Evolutionary conservation across 2,329 filamentous ascomycete species (phyloP), one percentile per base, ranked within the genome.

Genomic region (Hymenotorrendiella dingleyae): DNA sequence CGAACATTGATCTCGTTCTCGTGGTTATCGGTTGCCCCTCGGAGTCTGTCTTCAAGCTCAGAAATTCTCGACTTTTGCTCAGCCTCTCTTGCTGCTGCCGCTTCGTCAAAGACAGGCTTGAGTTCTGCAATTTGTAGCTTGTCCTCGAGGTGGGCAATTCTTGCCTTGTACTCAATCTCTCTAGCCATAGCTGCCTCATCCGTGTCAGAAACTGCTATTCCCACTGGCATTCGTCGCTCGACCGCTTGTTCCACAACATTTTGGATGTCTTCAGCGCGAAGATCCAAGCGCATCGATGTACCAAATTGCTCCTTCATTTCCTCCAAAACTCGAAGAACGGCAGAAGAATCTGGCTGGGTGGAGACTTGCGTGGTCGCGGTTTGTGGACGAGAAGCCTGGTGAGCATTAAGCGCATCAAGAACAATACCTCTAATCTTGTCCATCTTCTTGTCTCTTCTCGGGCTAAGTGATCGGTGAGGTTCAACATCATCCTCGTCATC

Each of bases 401-500:
- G 76, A 8, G 69, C 60, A 17, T 73, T 71, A 29, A 96, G 67
- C 22, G 85, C 88, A 52, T 97, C 91, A 41, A 82, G 67, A 20
- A 91, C 74, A 32, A 79, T 78, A 19, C 71, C 69, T 41, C 82
- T 83, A 51, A 98, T 87, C 62, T 91, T 88, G 45, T 96, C 89
- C 55, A 90, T 64, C 54, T 80, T 87, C 55, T 82, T 82, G 58
- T 94, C 88, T 48, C 82, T 77, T 44, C 78, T 76, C 14, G 89
- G 87, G 54, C 90, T 96, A 54, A 82, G 73, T 5, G 85, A 84
- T 39, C 86, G 81, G 60, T 79, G 73, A 49, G 72, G 67, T 28
- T 76, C 86, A 17, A 95, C 89, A 52, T 94, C 90, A 22, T 95
- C 89, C 50, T 94, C 90, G 61, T 97, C 91, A 9, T 93, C 91